Base-by-base conservation (phyloP, 306 rosid genomes). In the Arachis stenosperma region DNA sequence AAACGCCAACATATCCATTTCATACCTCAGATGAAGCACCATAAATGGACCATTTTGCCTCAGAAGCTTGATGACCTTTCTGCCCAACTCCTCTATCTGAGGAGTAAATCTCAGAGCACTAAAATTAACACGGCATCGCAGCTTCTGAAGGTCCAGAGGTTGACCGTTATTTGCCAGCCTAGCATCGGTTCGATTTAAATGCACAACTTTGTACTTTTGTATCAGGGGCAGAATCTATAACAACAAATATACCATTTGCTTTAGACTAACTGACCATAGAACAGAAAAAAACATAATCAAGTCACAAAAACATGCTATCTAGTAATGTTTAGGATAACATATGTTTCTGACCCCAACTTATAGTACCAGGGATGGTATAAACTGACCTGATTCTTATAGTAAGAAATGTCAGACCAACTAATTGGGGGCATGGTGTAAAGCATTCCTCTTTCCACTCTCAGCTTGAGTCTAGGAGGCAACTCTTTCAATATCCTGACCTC, bases 1-100 rank as follows among this genome's bases (percentile, higher is more conserved):
- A 89, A 94, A 94, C 67, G 99, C 97, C 80, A 94, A 67, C 99
- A 94, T 94, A 82, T 94, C 99, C 99, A 94, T 94, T 81, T 94
- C 99, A 81, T 88, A 94, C 82, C 99, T 84, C 52, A 94, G 89
- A 84, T 94, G 99, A 79, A 94, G 99, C 6, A 94, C 99, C 72
- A 93, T 80, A 84, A 93, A 88, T 5, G 88, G 96, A 72, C 98
- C 97, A 33, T 91, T 91, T 82, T 79, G 75, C 83, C 86, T 83
- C 52, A 94, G 75, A 69, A 91, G 97, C 69, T 59, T 77, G 83
- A 94, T 89, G 77, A 94, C 99, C 89, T 84, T 89, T 78, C 80
- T 86, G 60, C 96, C 99, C 86, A 94, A 80, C 77, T 91, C 96
- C 81, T 94, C 97, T 69, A 94, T 91, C 81, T 94, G 99, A 79